These are phyloP conservation scores for Mollisiaceae sp. DNA, from an alignment of 2,329 filamentous ascomycete species.

Conservation along the genomic window DNA sequence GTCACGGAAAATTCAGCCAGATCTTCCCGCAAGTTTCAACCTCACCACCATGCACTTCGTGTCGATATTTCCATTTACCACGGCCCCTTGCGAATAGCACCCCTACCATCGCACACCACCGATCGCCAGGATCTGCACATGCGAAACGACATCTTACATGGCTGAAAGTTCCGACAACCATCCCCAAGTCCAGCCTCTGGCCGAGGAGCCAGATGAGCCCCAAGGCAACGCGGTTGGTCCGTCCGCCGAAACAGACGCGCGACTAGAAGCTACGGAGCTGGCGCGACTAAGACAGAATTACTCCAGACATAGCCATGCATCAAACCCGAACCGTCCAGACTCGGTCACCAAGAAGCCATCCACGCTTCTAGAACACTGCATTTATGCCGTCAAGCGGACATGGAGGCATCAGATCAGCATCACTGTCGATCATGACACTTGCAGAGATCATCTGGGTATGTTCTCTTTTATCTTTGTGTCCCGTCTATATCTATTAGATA, in stretches of 20 bases:
- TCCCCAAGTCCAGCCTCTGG: background rate
- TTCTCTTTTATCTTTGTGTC: conserved; percentile 12
- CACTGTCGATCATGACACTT: conserved; percentile 54
- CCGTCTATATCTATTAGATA: conserved; percentile 19
- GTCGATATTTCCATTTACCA: conserved; percentile 3
- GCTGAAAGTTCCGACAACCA: conserved; percentile 19
- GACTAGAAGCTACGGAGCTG: conserved; percentile 37
- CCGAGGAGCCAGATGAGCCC: conserved; percentile 24
- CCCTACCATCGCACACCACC: background rate
- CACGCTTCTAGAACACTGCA: conserved; percentile 29
- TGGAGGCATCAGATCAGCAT: conserved; percentile 57
- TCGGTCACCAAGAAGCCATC: conserved; percentile 30
- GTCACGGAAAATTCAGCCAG: conserved; percentile 3
- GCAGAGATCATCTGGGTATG: conserved; percentile 62
- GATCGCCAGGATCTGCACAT: conserved; percentile 13
- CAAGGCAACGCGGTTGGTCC: conserved; percentile 18
- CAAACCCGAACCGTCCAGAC: conserved; percentile 21
- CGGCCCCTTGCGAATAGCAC: background rate
- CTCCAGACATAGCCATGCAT: conserved; percentile 25
- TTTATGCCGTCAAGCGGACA: conserved; percentile 43
- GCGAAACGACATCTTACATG: conserved; percentile 15
- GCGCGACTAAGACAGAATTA: conserved; percentile 35
- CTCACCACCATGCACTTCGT: background rate
- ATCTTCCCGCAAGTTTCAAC: background rate
- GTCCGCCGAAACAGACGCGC: conserved; percentile 32